phyloP scores from a whole-genome alignment of 2,329 filamentous ascomycete genomes.

The Trichoderma breve region DNA sequence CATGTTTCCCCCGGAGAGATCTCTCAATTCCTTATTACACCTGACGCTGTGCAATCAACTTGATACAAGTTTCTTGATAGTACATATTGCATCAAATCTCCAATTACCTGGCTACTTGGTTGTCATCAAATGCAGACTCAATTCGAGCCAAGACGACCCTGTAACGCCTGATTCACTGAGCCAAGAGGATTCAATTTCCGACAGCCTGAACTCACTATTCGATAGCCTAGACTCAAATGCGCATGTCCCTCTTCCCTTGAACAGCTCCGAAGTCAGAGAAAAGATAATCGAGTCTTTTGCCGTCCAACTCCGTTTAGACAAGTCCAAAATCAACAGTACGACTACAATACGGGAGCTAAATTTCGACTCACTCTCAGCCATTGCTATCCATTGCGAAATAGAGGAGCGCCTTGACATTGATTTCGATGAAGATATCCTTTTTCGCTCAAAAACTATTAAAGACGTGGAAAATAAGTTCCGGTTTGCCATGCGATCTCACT shows the following conservation, averaged over 20 bases:
- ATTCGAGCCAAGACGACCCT: neutral
- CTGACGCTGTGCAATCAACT: too few relatives aligned
- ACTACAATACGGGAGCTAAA: neutral
- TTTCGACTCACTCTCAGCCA: neutral
- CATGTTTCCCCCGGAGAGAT: neutral
- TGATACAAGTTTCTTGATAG: too few relatives aligned
- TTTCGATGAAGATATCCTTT: too few relatives aligned
- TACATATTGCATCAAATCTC: neutral
- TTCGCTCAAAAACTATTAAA: neutral
- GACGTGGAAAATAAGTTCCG: neutral
- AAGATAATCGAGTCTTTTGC: too few relatives aligned
- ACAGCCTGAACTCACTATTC: too few relatives aligned
- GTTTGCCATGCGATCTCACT: neutral
- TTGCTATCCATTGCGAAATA: neutral
- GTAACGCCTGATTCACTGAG: too few relatives aligned
- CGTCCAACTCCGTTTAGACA: too few relatives aligned
- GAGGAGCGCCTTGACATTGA: neutral
- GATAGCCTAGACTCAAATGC: too few relatives aligned
- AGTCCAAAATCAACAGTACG: neutral
- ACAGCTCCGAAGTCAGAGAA: too few relatives aligned
- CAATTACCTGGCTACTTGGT: neutral
- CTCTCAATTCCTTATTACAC: neutral
- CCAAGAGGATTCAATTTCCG: too few relatives aligned
- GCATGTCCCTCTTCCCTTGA: too few relatives aligned
- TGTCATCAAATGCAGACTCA: neutral